Percentiles rank a stretch among this genome's conserved stretches.
These are phyloP conservation scores for Parascedosporium putredinis DNA, from an alignment of 2,329 filamentous ascomycete genomes.

Conservation along the genomic window DNA sequence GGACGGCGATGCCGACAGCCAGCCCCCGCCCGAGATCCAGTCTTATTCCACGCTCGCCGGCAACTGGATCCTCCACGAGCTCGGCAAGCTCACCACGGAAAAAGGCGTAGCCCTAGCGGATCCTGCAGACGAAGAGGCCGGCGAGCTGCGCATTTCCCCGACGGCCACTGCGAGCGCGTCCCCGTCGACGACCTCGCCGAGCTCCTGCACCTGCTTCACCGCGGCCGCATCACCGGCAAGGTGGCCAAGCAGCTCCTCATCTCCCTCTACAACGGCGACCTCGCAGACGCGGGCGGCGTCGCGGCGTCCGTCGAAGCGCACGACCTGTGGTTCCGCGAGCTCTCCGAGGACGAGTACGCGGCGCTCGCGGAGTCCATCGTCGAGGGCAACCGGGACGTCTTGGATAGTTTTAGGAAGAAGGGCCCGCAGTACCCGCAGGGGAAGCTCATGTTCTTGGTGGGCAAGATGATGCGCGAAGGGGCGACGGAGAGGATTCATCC, in stretches of 20 bases:
- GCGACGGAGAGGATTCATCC: conserved; percentile 46
- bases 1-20: too few species aligned
- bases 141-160: conserved; percentile 36
- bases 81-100: conserved; percentile 56
- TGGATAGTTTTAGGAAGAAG: conserved; percentile 33
- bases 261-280: conserved; percentile 36
- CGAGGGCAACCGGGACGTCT: conserved; percentile 33
- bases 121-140: conserved; percentile 47
- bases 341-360: conserved; percentile 36
- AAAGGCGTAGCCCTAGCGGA: too few species aligned
- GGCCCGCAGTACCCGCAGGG: conserved; percentile 38
- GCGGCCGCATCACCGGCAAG: conserved; percentile 40
- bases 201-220: conserved; percentile 37
- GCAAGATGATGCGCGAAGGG: conserved; percentile 46
- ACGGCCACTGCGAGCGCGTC: conserved; percentile 37
- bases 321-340: conserved; percentile 44
- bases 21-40: conserved; percentile 19
- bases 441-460: conserved; percentile 51
- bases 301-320: conserved; percentile 32
- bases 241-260: conserved; percentile 50
- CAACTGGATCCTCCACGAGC: conserved; percentile 66
- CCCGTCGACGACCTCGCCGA: conserved; percentile 37
- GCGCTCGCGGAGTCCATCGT: conserved; percentile 33
- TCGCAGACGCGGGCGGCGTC: conserved; percentile 27
- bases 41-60: conserved; percentile 36